Base-by-base conservation (phyloP, 2,329 filamentous ascomycete species). In the Ceratocystis destructans region DNA sequence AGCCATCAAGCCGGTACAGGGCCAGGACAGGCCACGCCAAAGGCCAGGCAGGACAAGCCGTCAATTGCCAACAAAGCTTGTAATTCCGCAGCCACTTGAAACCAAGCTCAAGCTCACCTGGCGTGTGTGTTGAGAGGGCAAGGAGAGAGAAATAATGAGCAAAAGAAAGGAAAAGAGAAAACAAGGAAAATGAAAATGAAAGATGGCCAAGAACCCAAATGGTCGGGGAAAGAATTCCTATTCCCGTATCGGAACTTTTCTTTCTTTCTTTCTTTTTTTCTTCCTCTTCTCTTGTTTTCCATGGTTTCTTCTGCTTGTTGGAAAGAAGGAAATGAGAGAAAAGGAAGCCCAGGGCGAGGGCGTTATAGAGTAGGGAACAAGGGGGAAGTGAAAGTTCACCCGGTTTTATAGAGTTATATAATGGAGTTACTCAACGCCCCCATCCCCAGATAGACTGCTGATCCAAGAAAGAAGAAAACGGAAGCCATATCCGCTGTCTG, bases 251-350 rank as follows among this genome's bases (percentile, higher is more conserved):
- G 10, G 22, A 31, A 17, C 25, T 57, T 57, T 15, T 50, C 22
- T 50, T 25, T 50, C n/a, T n/a, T n/a, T n/a, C n/a, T n/a, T n/a
- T n/a, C n/a, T n/a, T n/a, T n/a, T 10, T 57, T 31, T 8, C 31
- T 57, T 31, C 31, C 17, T 5, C 10, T 31, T 20, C 46, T 50
- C 22, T 50, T 22, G n/a, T 4, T 50, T 20, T 50, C 22, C n/a
- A 3, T 50, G 5, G 25, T 17, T 57, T 57, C 53, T 57, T 31
- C 25, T 57, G 15, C 5, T 17, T 33, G 25, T 22, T 31, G 3
- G 53, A 31, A 41, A 57, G 53, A 57, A 57, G 8, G 15, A 57
- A 57, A 57, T 57, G 53, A 57, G 53, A 31, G 53, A 57, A 57
- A 57, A 57, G 31, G 53, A 31, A 57, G 22, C 53, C 25, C 53